Evolutionary conservation across 139 green algal species (phyloP).

Genomic region (Axilococcus clingmanii): DNA sequence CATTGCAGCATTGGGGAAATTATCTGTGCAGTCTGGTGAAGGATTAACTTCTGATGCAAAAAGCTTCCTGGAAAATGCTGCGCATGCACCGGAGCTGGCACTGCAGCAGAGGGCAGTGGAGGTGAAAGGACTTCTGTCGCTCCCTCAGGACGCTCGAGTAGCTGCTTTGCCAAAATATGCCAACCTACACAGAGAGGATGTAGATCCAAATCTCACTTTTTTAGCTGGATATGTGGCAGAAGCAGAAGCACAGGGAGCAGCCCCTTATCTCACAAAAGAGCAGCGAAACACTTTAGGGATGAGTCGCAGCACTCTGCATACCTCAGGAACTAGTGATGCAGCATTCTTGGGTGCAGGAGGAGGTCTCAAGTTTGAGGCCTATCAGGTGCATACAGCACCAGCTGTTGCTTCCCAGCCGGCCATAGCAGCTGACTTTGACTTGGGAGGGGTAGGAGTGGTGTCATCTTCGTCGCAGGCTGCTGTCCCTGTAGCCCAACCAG

Average conservation of each 20-base stretch:
- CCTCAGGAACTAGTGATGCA: not conserved
- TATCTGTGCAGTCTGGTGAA: conserved; percentile 31
- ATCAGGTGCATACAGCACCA: not conserved
- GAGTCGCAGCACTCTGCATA: conserved; percentile 1
- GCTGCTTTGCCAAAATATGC: conserved; percentile 52
- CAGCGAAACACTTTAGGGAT: conserved; percentile 32
- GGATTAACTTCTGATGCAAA: conserved; percentile 26
- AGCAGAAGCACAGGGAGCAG: conserved; percentile 29
- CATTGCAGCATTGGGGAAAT: conserved; percentile 53
- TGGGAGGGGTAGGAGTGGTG: not conserved
- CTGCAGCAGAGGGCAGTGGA: conserved; percentile 85
- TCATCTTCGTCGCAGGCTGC: too few species aligned
- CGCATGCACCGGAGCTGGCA: conserved; percentile 40
- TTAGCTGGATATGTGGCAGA: conserved; percentile 38
- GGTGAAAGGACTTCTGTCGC: conserved; percentile 52
- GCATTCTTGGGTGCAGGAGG: not conserved
- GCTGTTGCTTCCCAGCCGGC: not conserved
- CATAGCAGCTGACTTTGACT: not conserved
- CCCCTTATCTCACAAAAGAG: conserved; percentile 48
- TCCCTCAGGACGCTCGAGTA: conserved; percentile 9
- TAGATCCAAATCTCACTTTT: conserved; percentile 45
- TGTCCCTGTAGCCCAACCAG: too few species aligned
- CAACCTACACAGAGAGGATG: conserved; percentile 60
- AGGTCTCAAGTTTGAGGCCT: conserved; percentile 24
- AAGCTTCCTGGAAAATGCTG: conserved; percentile 28